Evolutionary conservation across 495 filamentous ascomycete genomes (phyloP).

Genomic region (Xylaria nigripes): DNA sequence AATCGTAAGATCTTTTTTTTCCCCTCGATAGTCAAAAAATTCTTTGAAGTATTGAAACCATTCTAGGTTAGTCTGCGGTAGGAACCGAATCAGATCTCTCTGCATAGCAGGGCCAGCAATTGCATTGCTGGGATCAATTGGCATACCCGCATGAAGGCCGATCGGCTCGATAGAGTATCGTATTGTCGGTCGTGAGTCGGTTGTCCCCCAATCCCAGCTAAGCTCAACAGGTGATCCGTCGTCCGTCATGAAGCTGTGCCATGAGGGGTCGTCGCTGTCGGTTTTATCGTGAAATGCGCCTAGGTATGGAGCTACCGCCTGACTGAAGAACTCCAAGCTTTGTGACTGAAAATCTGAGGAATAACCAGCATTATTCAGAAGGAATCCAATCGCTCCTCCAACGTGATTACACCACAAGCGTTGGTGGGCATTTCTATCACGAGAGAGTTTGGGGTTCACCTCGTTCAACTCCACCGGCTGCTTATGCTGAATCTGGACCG

Average conservation of each 20-base stretch:
- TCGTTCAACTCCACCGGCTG: too few relatives aligned
- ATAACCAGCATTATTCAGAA: background rate
- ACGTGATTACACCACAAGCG: background rate
- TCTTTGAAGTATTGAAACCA: constrained; percentile 23
- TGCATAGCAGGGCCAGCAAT: constrained; percentile 9
- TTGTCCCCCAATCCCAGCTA: constrained; percentile 28
- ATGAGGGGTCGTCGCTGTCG: background rate
- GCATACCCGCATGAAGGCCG: constrained; percentile 16
- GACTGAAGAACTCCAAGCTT: background rate
- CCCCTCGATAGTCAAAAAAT: background rate
- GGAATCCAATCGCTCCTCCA: background rate
- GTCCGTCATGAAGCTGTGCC: constrained; percentile 36
- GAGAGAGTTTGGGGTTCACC: background rate
- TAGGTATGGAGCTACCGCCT: background rate
- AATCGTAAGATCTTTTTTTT: background rate
- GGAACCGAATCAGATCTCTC: background rate
- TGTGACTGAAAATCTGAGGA: background rate
- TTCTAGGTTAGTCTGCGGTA: constrained; percentile 12
- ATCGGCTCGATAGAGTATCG: constrained; percentile 30
- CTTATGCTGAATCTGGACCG: too few relatives aligned
- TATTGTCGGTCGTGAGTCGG: constrained; percentile 8
- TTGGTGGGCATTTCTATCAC: background rate
- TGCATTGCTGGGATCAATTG: constrained; percentile 21
- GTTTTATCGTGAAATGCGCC: background rate
- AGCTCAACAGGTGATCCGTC: constrained; percentile 30